Evolutionary conservation across 169 alveolate genomes (phyloP), one percentile per base, ranked within the genome.

Genomic region (Fabrea salina): DNA sequence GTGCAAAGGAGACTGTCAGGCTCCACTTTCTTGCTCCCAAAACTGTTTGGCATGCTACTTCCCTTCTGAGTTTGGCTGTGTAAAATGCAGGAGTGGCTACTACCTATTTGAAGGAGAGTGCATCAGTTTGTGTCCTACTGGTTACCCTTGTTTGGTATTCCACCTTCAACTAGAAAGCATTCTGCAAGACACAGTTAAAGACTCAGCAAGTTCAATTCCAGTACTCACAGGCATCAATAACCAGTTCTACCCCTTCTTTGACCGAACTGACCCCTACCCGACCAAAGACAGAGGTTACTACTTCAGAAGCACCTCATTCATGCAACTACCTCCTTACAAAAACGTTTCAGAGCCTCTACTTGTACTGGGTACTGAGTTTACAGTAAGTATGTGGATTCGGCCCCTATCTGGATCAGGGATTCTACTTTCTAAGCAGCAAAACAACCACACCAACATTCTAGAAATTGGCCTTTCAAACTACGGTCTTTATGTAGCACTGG

Each of bases 171-270:
- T n/a, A n/a, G n/a, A n/a, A n/a, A n/a, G n/a, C n/a, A n/a, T n/a
- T n/a, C n/a, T n/a, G n/a, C 35, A 64, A 64, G 75, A 56, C 0
- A n/a, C 30, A 0, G 47, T 58, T 58, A 19, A 6, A 30, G 71
- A 58, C 33, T 30, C 25, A 27, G 27, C 16, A 8, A 58, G 11
- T n/a, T 30, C 25, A 58, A 41, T 64, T 1, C 19, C 75, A n/a
- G 49, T 64, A 16, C 27, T 16, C 19, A 64, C 75, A 22, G 75
- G 75, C 19, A 32, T 16, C 2, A 41, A 19, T 64, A 64, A 33
- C 41, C 30, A 37, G 0, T 64, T 35, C 37, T 70, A 70, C 6
- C 79, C 79, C 1, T 70, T 27, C 37, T 70, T 47, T 50, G 68
- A 43, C 49, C 1, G 37, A 22, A 33, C 27, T 5, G 59, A 51